Conservation (phyloP, 2,329 filamentous ascomycete species). For the Botrytis byssoidea region DNA sequence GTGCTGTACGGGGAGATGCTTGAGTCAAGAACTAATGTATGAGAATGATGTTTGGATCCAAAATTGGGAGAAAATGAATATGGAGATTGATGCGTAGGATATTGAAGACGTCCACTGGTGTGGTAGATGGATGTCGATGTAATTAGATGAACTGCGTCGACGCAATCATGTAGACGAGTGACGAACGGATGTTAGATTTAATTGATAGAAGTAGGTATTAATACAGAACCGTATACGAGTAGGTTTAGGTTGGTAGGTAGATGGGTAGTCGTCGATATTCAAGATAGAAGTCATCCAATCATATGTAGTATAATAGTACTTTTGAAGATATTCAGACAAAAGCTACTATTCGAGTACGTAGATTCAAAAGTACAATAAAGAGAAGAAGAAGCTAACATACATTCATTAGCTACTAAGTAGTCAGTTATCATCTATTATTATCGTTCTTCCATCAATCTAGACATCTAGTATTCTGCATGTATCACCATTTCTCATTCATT, state of each 20-base stretch:
- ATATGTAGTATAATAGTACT: background rate
- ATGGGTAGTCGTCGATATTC: background rate
- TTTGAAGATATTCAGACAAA: background rate
- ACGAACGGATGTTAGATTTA: background rate
- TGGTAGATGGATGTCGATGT: background rate
- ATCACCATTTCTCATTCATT: background rate
- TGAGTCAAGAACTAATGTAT: background rate
- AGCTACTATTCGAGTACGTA: background rate
- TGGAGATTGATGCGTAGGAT: background rate
- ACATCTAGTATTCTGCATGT: background rate
- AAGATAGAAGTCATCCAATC: background rate
- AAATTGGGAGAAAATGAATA: background rate
- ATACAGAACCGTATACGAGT: background rate
- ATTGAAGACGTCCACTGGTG: background rate
- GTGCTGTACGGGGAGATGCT: background rate
- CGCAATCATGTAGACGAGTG: background rate
- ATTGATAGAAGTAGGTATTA: background rate
- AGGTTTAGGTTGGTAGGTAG: background rate
- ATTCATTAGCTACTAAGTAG: background rate
- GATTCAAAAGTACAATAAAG: background rate
- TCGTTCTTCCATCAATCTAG: background rate
- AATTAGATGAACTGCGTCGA: background rate
- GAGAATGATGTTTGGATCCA: background rate
- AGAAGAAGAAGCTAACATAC: background rate
- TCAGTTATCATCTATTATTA: background rate